Percentiles rank a stretch among this genome's conserved stretches.
Conservation (phyloP, 2,329 filamentous ascomycete species). For the Trichoderma sp. region DNA sequence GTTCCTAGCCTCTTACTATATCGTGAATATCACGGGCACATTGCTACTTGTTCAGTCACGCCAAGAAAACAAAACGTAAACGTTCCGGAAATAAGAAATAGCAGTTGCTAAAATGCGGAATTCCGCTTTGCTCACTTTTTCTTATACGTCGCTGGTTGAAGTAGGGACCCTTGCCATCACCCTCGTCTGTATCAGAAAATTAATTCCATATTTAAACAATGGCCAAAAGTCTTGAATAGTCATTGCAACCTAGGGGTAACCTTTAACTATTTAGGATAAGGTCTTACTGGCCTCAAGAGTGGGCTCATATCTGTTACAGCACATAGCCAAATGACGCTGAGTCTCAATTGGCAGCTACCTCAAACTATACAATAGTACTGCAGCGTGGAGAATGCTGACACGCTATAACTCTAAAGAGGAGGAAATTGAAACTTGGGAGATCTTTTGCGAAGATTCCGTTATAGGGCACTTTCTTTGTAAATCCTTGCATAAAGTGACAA, state of each 20-base stretch:
- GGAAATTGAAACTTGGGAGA: no score
- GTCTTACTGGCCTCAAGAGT: neutral
- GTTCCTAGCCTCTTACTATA: neutral
- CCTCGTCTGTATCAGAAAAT: neutral
- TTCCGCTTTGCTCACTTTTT: neutral
- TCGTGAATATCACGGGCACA: neutral
- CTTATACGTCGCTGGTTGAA: neutral
- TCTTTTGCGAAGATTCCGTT: no score
- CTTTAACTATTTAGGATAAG: neutral
- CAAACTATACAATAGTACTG: neutral
- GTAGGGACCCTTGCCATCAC: neutral
- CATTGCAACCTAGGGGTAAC: neutral
- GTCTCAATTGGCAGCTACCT: neutral
- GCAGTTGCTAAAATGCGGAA: neutral
- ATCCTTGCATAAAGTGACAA: no score
- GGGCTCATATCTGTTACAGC: neutral
- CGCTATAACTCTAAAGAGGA: no score
- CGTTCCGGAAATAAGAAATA: neutral
- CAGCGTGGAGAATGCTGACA: no score
- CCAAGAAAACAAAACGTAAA: neutral
- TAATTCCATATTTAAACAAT: neutral
- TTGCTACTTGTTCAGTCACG: neutral
- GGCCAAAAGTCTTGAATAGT: neutral
- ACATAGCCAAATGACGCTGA: neutral
- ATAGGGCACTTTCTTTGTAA: no score